These are phyloP conservation scores for Colletotrichum filicis DNA, from an alignment of 2,329 filamentous ascomycete species.

Conservation along the genomic window DNA sequence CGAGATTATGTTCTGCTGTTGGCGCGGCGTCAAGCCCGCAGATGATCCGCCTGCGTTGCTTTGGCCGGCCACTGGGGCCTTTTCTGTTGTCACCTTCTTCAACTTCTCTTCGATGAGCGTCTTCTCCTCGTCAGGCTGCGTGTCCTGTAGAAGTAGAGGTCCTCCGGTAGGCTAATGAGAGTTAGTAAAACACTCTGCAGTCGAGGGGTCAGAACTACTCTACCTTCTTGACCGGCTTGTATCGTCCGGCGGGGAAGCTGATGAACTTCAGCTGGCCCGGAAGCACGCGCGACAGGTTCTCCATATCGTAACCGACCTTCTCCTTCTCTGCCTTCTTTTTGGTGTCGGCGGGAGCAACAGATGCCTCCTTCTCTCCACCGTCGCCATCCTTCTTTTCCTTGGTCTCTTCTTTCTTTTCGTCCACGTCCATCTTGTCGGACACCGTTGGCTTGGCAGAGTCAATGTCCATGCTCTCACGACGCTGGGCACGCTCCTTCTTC, in stretches of 20 bases:
- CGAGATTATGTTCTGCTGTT: slow-evolving; percentile 43
- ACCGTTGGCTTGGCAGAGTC: slow-evolving; percentile 74
- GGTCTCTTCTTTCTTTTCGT: slow-evolving; percentile 71
- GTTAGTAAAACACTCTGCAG: slow-evolving; percentile 55
- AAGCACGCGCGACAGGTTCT: slow-evolving; percentile 96
- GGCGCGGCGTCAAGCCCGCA: slow-evolving; percentile 41
- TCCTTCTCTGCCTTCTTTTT: slow-evolving; percentile 97
- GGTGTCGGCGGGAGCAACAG: slow-evolving; percentile 59
- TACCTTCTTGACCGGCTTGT: slow-evolving; percentile 91
- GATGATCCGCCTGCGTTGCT: slow-evolving; percentile 45
- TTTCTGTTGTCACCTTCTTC: slow-evolving; percentile 78
- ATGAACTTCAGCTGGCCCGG: slow-evolving; percentile 95
- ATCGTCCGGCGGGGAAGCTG: slow-evolving; percentile 89
- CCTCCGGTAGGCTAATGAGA: slow-evolving; percentile 83
- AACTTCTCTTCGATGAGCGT: slow-evolving; percentile 90
- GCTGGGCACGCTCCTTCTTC: slow-evolving; percentile 90
- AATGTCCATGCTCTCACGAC: slow-evolving; percentile 94
- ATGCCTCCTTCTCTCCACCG: slow-evolving; percentile 62
- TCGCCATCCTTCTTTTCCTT: slow-evolving; percentile 71
- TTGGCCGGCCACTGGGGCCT: slow-evolving; percentile 65
- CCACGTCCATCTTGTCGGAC: slow-evolving; percentile 88
- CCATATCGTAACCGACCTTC: slow-evolving; percentile 94
- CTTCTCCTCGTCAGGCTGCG: slow-evolving; percentile 81
- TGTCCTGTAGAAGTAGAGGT: slow-evolving; percentile 90
- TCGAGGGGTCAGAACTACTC: slow-evolving; percentile 40